phyloP scores from a whole-genome alignment of 345 rosid species.

The Eucalyptus curtisii region DNA sequence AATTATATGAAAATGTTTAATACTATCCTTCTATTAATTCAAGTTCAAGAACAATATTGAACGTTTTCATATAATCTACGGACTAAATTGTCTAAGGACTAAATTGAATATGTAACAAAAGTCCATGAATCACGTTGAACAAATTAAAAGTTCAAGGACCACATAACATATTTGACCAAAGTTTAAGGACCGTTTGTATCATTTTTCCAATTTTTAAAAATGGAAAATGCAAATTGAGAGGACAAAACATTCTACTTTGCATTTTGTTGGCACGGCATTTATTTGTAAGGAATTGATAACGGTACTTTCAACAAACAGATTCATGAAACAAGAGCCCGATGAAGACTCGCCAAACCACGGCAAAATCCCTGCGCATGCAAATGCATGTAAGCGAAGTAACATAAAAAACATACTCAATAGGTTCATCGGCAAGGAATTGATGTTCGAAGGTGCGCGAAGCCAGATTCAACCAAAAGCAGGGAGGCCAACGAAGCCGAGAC shows the following conservation, averaged over 20 bases:
- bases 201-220: too few species aligned
- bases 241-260: background rate
- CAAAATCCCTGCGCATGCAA: background rate
- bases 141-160: rapidly evolving
- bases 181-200: too few species aligned
- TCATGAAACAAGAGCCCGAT: background rate
- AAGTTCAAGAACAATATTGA: too few species aligned
- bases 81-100: too few species aligned
- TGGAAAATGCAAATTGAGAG: too few species aligned
- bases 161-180: too few species aligned
- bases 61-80: too few species aligned
- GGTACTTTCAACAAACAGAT: background rate
- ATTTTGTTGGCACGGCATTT: background rate
- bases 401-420: background rate
- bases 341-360: background rate
- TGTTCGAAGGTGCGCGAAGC: background rate
- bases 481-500: background rate
- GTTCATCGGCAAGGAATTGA: background rate
- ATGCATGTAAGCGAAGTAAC: background rate
- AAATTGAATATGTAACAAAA: too few species aligned
- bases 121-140: rapidly evolving
- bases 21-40: too few species aligned
- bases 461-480: background rate
- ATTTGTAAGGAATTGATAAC: background rate
- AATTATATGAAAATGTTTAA: too few species aligned